A percentile compares a stretch with the other conserved stretches of the same genome.
phyloP scores from a whole-genome alignment of 164 flowering plant species.

The Vitis rotundifolia region DNA sequence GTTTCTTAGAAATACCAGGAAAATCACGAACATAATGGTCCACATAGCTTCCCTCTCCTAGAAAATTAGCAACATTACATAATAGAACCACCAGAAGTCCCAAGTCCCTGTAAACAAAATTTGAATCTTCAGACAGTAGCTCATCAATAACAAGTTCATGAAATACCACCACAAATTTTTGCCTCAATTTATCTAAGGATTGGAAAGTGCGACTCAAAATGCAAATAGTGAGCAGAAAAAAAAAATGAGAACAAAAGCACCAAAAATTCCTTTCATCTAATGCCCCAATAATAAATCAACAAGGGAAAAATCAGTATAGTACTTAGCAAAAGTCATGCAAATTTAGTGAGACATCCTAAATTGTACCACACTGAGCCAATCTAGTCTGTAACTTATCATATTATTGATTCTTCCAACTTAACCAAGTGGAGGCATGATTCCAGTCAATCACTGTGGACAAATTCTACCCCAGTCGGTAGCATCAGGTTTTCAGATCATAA shows the following conservation, averaged over 20 bases:
- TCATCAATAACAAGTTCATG: not conserved
- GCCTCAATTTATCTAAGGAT: not conserved
- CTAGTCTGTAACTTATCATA: too few species aligned
- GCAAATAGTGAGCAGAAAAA: not conserved
- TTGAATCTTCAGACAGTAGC: not conserved
- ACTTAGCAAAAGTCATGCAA: too few species aligned
- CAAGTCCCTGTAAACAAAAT: slow-evolving; percentile 64
- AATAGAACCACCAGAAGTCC: slow-evolving; percentile 67
- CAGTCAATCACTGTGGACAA: too few species aligned
- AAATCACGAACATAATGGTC: slow-evolving; percentile 96
- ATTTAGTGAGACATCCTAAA: too few species aligned
- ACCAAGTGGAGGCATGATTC: too few species aligned
- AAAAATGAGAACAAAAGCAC: not conserved
- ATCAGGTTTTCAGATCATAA: too few species aligned
- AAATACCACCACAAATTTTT: not conserved
- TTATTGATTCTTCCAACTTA: too few species aligned
- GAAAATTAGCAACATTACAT: slow-evolving; percentile 53
- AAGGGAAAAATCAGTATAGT: too few species aligned
- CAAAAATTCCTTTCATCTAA: not conserved
- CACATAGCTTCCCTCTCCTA: slow-evolving; percentile 67
- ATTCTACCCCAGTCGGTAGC: too few species aligned
- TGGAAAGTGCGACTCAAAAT: not conserved
- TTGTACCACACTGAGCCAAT: too few species aligned
- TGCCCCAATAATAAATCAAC: not conserved
- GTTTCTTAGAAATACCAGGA: slow-evolving; percentile 49